Evolutionary conservation across 2,329 filamentous ascomycete genomes (phyloP).

Genomic region (Ambrosiella beaveri): DNA sequence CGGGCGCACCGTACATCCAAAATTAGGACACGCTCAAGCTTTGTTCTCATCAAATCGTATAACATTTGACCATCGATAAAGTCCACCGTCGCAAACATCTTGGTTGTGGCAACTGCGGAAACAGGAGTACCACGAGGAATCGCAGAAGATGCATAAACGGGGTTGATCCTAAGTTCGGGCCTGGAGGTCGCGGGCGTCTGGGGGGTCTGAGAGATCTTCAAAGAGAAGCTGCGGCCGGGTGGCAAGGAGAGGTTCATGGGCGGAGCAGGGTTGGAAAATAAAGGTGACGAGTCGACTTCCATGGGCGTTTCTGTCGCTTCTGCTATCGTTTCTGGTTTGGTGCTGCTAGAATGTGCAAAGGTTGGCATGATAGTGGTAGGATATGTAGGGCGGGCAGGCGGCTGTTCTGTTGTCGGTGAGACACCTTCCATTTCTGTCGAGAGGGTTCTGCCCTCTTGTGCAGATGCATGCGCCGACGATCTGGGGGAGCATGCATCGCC

Average conservation of each 20-base stretch:
- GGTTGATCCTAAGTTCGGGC: constrained; percentile 26
- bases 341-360: too few relatives aligned
- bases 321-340: too few relatives aligned
- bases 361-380: too few relatives aligned
- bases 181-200: not conserved
- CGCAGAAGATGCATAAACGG: constrained; percentile 17
- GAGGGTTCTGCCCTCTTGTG: too few relatives aligned
- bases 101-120: constrained; percentile 1
- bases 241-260: constrained; percentile 24
- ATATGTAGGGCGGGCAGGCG: too few relatives aligned
- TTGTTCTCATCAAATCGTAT: constrained; percentile 34
- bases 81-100: constrained; percentile 18
- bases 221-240: not conserved
- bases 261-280: constrained; percentile 16
- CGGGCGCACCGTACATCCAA: constrained; percentile 78
- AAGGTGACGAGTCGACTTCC: constrained; percentile 10
- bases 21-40: constrained; percentile 25
- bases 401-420: too few relatives aligned
- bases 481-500: too few relatives aligned
- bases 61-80: constrained; percentile 39
- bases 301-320: not conserved
- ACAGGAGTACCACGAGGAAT: not conserved
- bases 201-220: not conserved
- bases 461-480: too few relatives aligned
- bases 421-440: too few relatives aligned